Base-by-base conservation (phyloP, 2,329 filamentous ascomycete genomes). In the Trichoderma citrinoviride region DNA sequence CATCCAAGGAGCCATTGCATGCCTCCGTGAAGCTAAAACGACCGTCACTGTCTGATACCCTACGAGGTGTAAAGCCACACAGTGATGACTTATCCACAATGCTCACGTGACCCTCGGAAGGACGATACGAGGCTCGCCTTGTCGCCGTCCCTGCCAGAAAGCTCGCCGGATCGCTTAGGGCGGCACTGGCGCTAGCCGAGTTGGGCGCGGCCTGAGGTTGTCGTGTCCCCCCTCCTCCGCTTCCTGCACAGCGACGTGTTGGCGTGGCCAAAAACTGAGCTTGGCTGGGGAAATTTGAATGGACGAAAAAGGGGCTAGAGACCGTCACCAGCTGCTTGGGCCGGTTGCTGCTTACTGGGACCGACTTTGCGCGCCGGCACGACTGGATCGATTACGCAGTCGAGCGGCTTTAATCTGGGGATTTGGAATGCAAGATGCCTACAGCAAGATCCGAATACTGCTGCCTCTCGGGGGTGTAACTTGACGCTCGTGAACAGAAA, bases 231-330 rank as follows among this genome's bases (percentile, higher is more conserved):
- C 53, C 53, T 65, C 64, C 57, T 61, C 63, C 55, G 63, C 63
- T 61, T 65, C 55, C 63, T 65, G 63, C 63, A 50, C 52, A 57
- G 50, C 57, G 64, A 63, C 37, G 64, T 62, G 64, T 62, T 57
- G 53, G 53, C 61, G 61, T 50, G 61, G 50, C 41, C 61, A 40
- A 55, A 49, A 14, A 37, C 5, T 19, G 43, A 61, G 64, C 50
- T 65, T 61, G 64, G 64, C 49, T 61, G 64, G 64, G 57, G 57
- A 66, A 57, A 66, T 65, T 65, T 61, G 63, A 61, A 61, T 27
- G 54, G 46, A 37, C 23, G 41, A 49, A 65, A 65, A 61, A 46
- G 64, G 64, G 64, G 49, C 41, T 46, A 65, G 49, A 47, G 49
- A 37, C 49, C 60, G 60, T 54, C 60, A 62, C 52, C 60, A 62